Evolutionary conservation across 192 early-diverging fungal genomes (phyloP), one percentile per base, ranked within the genome.

Genomic region (Blastocladiella britannica): DNA sequence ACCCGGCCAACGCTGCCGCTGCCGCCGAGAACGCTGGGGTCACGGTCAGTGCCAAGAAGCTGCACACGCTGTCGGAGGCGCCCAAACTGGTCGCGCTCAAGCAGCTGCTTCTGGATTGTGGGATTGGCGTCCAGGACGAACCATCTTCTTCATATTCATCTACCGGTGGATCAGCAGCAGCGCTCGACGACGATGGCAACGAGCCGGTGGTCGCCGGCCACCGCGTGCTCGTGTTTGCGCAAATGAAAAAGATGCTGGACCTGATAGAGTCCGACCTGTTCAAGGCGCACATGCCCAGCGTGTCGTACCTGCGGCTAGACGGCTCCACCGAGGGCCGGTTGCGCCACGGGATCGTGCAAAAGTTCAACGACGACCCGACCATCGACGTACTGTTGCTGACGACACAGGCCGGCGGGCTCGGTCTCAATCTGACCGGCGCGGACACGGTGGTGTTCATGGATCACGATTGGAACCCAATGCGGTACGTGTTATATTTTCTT

Each of bases 371-470:
- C 1, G 92, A 96, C 63, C 91, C 95, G 0, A 87, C 82, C 28
- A 94, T 96, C 65, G 92, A 96, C 65, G 82, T 91, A 5, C 72
- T 99, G 26, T 68, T 98, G 43, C 67, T 98, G 53, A 98, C 95
- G 25, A 98, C 95, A 1, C 86, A 87, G 58, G 95, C 96, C 25
- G 95, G 95, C 60, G 95, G 95, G 6, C 73, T 99, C 22, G 95
- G 95, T 1, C 71, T 99, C 7, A 99, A 96, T 58, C 70, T 99
- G 60, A 99, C 95, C 5, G 95, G 92, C 5, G 95, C 95, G n/a
- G 95, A 99, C 59, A 94, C 91, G 3, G 94, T 98, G 0, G 93
- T 98, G 28, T 95, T 98, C 77, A 86, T 96, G 8, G 95, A 99
- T 65, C 95, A 96, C 63, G 95, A 99, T 62, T 99, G 93, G 82